These are phyloP conservation scores for Agaricus blazei DNA, from an alignment of 768 basidiomycete genomes.

Conservation along the genomic window DNA sequence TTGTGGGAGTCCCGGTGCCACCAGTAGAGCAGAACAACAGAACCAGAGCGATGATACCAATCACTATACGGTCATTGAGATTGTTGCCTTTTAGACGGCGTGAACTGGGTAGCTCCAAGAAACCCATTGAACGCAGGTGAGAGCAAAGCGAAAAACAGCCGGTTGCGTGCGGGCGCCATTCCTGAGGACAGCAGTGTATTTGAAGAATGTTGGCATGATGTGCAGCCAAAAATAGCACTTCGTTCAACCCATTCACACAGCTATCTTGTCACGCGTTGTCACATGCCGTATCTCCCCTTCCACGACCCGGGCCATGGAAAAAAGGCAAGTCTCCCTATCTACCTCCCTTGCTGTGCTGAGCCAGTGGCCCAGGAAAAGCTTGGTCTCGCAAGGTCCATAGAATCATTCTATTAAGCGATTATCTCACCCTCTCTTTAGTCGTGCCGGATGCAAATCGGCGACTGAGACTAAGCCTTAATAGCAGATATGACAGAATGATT, in stretches of 20 bases:
- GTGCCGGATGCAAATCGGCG: slow-evolving; percentile 37
- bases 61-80: background rate
- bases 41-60: slow-evolving; percentile 1
- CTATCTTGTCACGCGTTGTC: background rate
- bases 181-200: no score
- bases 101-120: background rate
- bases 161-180: no score
- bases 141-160: no score
- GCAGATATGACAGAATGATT: slow-evolving; percentile 65
- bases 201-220: no score
- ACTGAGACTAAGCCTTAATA: slow-evolving; percentile 44
- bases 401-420: background rate
- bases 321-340: background rate
- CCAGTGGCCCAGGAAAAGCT: background rate
- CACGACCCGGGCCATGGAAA: background rate
- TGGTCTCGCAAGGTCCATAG: background rate
- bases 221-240: no score
- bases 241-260: no score
- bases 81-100: background rate
- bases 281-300: background rate
- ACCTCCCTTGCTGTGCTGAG: background rate
- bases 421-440: slow-evolving; percentile 5
- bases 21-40: background rate
- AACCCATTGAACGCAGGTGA: background rate
- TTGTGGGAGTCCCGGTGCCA: background rate